A percentile compares a stretch with the other conserved stretches of the same genome.
Evolutionary conservation across 2,329 filamentous ascomycete genomes (phyloP).

Genomic region (Pseudopithomyces maydicus): DNA sequence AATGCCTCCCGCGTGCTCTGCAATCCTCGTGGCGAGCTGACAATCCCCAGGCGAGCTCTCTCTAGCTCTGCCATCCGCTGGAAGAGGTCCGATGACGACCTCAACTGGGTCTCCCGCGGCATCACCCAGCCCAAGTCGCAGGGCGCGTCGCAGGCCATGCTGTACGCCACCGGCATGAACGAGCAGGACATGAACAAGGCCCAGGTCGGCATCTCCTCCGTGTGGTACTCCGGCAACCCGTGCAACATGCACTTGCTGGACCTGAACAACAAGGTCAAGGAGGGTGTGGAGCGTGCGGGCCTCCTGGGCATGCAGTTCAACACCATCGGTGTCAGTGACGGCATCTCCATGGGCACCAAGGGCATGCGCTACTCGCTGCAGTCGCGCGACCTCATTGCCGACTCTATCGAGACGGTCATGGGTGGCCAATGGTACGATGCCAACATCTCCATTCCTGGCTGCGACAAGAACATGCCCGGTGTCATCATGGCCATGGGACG

Average conservation of each 20-base stretch:
- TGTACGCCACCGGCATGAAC: conserved; percentile 89
- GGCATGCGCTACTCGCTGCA: conserved; percentile 97
- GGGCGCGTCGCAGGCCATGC: conserved; percentile 97
- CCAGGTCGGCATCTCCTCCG: conserved; percentile 95
- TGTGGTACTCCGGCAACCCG: conserved; percentile 97
- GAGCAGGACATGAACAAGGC: conserved; percentile 93
- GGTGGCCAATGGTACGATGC: conserved; percentile 98
- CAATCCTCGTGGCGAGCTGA: conserved; percentile 18
- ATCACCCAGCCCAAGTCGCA: conserved; percentile 98
- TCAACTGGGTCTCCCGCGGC: conserved; percentile 78
- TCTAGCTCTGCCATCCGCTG: conserved; percentile 38
- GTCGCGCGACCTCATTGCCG: conserved; percentile 94
- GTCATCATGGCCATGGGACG: conserved; percentile 81
- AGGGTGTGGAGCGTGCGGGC: conserved; percentile 74
- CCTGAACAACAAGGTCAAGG: conserved; percentile 77
- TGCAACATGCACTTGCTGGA: conserved; percentile 99
- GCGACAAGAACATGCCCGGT: conserved; percentile 97
- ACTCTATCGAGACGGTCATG: conserved; percentile 99
- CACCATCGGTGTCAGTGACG: conserved; percentile 96
- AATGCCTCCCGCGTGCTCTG: conserved; percentile 1
- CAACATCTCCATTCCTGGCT: conserved; percentile 95
- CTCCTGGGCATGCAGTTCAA: conserved; percentile 97
- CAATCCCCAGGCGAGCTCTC: conserved; percentile 37
- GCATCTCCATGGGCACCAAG: conserved; percentile 96
- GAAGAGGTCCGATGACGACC: conserved; percentile 40